These are phyloP conservation scores for Polygonum maritimum DNA, from an alignment of 148 eudicot species.

Conservation along the genomic window DNA sequence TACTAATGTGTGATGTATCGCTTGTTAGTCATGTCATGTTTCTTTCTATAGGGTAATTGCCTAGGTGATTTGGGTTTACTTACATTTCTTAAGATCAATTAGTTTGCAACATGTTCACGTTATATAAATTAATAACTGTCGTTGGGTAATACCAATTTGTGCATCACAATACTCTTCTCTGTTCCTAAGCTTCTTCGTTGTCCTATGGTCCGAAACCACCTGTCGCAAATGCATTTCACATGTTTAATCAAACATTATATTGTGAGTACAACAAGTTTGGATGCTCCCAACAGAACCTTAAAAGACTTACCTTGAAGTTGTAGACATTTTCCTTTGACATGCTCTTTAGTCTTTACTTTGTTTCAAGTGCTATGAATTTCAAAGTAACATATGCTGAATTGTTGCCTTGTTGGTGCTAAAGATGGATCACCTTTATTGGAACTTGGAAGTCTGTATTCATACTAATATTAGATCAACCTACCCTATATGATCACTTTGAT, in stretches of 20 bases:
- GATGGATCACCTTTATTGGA: background rate
- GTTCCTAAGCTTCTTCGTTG: background rate
- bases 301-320: background rate
- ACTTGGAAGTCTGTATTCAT: too few relatives aligned
- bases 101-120: background rate
- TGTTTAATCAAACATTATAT: background rate
- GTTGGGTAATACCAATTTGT: background rate
- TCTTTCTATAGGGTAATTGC: background rate
- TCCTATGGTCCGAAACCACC: background rate
- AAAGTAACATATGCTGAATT: background rate
- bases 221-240: background rate
- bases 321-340: conserved; percentile 2
- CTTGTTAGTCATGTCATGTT: too few relatives aligned
- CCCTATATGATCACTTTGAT: too few relatives aligned
- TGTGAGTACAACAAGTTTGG: background rate
- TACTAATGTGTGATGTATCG: too few relatives aligned
- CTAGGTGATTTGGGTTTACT: background rate
- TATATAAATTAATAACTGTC: too few relatives aligned
- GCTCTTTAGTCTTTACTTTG: background rate
- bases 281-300: background rate
- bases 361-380: background rate
- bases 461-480: too few relatives aligned
- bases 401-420: background rate
- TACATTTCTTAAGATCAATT: background rate
- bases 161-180: background rate